Evolutionary conservation across 768 basidiomycete species (phyloP).

Genomic region (Lactarius deliciosus): DNA sequence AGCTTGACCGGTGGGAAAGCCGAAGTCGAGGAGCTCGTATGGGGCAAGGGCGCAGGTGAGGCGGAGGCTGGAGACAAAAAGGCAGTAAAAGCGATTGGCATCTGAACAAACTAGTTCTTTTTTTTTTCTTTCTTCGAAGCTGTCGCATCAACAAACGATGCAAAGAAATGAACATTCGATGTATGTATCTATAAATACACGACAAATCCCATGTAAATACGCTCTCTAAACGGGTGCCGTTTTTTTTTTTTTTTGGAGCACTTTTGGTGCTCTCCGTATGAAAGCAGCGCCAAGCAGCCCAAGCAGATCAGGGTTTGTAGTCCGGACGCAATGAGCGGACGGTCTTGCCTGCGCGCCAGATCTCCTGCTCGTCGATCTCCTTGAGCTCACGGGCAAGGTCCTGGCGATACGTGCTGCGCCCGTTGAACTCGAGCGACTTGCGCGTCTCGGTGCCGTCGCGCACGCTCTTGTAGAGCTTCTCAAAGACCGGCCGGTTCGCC

Average conservation of each 20-base stretch:
- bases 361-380: constrained; percentile 97
- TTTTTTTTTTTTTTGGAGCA: constrained; percentile 2
- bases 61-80: constrained; percentile 34
- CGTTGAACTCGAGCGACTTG: constrained; percentile 95
- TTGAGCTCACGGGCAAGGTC: constrained; percentile 90
- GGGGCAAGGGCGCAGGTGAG: constrained; percentile 34
- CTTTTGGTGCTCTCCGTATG: not conserved
- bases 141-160: not conserved
- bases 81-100: not conserved
- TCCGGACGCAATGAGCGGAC: constrained; percentile 89
- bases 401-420: constrained; percentile 86
- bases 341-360: constrained; percentile 96
- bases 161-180: not conserved
- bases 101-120: not conserved
- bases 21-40: constrained; percentile 45
- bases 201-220: constrained; percentile 5
- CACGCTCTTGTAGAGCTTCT: constrained; percentile 93
- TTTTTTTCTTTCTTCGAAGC: not conserved
- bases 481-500: constrained; percentile 92
- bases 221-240: constrained; percentile 4
- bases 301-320: constrained; percentile 52
- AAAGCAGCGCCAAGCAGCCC: not conserved
- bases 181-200: constrained; percentile 13
- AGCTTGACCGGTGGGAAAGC: constrained; percentile 40
- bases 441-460: constrained; percentile 95